Percentiles rank a stretch among this genome's conserved stretches.
These are phyloP conservation scores for Talaromyces sp. DNA, from an alignment of 2,329 filamentous ascomycete genomes.

Conservation along the genomic window DNA sequence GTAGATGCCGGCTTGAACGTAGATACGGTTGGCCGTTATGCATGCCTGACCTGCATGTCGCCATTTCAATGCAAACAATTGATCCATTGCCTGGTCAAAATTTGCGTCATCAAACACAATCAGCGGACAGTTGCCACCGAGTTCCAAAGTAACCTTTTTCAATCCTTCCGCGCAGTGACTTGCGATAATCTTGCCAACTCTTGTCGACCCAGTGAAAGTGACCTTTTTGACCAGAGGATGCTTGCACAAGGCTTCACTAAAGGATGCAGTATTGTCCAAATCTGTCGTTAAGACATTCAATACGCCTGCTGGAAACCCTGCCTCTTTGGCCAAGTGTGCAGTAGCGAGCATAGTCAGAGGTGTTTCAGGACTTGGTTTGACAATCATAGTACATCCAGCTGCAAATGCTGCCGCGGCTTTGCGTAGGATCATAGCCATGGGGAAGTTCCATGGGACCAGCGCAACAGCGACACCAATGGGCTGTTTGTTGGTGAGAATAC, in stretches of 20 bases:
- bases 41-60: slow-evolving; percentile 37
- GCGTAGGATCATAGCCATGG: slow-evolving; percentile 61
- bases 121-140: slow-evolving; percentile 39
- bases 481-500: slow-evolving; percentile 70
- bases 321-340: slow-evolving; percentile 26
- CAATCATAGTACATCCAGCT: slow-evolving; percentile 33
- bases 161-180: slow-evolving; percentile 28
- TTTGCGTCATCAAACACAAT: slow-evolving; percentile 39
- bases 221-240: slow-evolving; percentile 26
- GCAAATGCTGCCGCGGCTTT: slow-evolving; percentile 32
- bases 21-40: slow-evolving; percentile 40
- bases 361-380: slow-evolving; percentile 32
- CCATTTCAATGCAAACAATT: slow-evolving; percentile 28
- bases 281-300: slow-evolving; percentile 30
- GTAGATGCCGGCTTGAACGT: slow-evolving; percentile 38
- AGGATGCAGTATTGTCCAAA: slow-evolving; percentile 23
- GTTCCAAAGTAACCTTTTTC: slow-evolving; percentile 40
- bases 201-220: slow-evolving; percentile 29
- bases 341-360: slow-evolving; percentile 28
- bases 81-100: slow-evolving; percentile 25
- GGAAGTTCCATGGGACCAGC: slow-evolving; percentile 89
- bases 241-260: slow-evolving; percentile 27
- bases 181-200: slow-evolving; percentile 28
- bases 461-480: slow-evolving; percentile 77
- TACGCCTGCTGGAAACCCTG: slow-evolving; percentile 28